Evolutionary conservation across 208 protist genomes (phyloP), one percentile per base, ranked within the genome.

Genomic region (Crithidia sp.): DNA sequence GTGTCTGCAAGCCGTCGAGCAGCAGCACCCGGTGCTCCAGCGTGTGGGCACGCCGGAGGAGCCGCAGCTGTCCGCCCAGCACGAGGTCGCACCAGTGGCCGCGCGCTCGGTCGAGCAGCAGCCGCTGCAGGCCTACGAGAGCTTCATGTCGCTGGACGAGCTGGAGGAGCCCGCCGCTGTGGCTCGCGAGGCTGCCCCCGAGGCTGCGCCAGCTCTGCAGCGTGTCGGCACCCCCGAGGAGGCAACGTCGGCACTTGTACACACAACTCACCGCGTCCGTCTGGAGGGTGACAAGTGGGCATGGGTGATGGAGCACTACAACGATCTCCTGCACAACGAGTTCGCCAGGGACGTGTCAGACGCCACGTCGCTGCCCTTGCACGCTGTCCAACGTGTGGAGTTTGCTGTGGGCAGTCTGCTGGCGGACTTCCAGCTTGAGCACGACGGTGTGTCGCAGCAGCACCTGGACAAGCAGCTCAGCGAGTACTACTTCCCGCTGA

Each of bases 211-310:
- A 7, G 44, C 45, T 17, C 9, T 4, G 13, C 52, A 16, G 12
- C 52, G 52, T 16, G 52, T 55, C 13, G 54, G 54, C 54, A 58
- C 54, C 5, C 54, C 43, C 16, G 61, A 66, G 37, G 6, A 66
- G 45, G 14, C 36, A 43, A 66, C 61, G 0, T 10, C 47, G 2
- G 43, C 4, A 4, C 3, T 56, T 2, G 71, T 64, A 12, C 54
- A 74, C 5, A 87, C 86, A 8, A 77, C 50, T 6, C 85, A 87
- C 76, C 76, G 59, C 28, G 70, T 85, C 19, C 71, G 62, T 7
- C 73, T 90, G 14, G 71, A 83, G 10, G 85, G 85, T n/a, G 76
- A 86, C n/a, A 8, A 67, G 50, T 90, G 82, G 85, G 76, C 49
- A 6, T 49, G 73, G 39, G 76, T 90, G 16, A 9, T 85, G 0